phyloP scores from a whole-genome alignment of 805 yeast species.

The Tetrapisispora arboricola region DNA sequence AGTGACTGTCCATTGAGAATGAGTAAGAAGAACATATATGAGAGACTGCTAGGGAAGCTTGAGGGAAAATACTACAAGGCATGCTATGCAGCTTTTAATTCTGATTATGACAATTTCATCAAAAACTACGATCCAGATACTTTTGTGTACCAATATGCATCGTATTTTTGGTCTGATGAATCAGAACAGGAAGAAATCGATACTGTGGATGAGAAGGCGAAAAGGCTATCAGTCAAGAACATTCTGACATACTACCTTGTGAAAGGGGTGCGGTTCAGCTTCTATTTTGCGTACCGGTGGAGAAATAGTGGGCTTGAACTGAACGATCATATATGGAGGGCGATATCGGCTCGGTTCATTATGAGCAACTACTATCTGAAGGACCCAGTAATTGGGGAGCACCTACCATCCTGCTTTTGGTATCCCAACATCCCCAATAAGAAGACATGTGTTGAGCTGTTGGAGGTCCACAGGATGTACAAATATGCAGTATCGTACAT shows the following conservation, averaged over 20 bases:
- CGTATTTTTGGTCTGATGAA: not conserved
- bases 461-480: not conserved
- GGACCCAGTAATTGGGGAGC: slow-evolving; percentile 1
- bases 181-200: not conserved
- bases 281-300: slow-evolving; percentile 1
- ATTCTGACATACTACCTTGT: not conserved
- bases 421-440: slow-evolving; percentile 1
- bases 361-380: slow-evolving; percentile 4
- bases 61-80: not conserved
- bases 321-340: not conserved
- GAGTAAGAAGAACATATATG: not conserved
- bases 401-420: slow-evolving; percentile 1
- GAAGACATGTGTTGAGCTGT: slow-evolving; percentile 1
- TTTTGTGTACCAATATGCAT: not conserved
- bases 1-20: no score
- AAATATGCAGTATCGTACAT: not conserved
- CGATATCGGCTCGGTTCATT: slow-evolving; percentile 1
- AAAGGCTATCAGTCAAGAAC: not conserved
- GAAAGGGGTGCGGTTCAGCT: not conserved
- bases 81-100: not conserved
- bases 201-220: not conserved
- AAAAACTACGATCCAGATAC: not conserved
- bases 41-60: not conserved
- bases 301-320: not conserved
- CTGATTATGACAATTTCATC: not conserved